Conservation (phyloP, 768 basidiomycete species). For the Lentinula raphanica region DNA sequence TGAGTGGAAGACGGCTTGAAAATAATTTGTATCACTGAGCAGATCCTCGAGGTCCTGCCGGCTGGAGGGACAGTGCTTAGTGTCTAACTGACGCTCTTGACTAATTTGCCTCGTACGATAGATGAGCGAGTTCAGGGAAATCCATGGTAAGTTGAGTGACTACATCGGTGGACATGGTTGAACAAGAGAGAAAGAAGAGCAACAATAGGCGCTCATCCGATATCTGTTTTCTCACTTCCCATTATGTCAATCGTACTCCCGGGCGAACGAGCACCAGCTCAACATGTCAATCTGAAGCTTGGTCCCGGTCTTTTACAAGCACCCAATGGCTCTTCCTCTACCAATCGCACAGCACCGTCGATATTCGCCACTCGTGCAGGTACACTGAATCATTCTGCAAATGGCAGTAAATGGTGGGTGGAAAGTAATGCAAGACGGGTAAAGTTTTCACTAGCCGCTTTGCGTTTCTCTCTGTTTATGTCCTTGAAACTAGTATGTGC, state of each 20-base stretch:
- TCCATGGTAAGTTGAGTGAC: slow-evolving; percentile 47
- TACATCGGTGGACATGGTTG: slow-evolving; percentile 23
- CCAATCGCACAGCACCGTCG: slow-evolving; percentile 15
- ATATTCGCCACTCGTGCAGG: slow-evolving; percentile 68
- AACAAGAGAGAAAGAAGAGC: background rate
- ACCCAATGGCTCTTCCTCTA: slow-evolving; percentile 23
- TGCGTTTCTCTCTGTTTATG: slow-evolving; percentile 2
- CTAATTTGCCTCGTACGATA: slow-evolving; percentile 49
- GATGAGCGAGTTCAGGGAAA: slow-evolving; percentile 67
- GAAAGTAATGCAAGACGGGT: slow-evolving; percentile 84
- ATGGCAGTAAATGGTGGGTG: slow-evolving; percentile 82
- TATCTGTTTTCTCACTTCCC: background rate
- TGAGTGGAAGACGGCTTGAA: slow-evolving; percentile 83
- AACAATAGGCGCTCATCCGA: background rate
- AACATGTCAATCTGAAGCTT: slow-evolving; percentile 76
- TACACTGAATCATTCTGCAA: slow-evolving; percentile 59
- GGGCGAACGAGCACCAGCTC: slow-evolving; percentile 70
- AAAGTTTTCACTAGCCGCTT: slow-evolving; percentile 25
- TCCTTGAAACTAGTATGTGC: slow-evolving; percentile 64
- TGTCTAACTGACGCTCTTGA: background rate
- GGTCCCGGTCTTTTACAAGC: slow-evolving; percentile 75
- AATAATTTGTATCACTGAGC: slow-evolving; percentile 73
- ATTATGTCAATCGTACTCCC: slow-evolving; percentile 68
- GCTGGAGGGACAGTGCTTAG: slow-evolving; percentile 30
- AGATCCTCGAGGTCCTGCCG: slow-evolving; percentile 90